Evolutionary conservation across 495 filamentous ascomycete species (phyloP), one percentile per base, ranked within the genome.

Genomic region (Hypomontagnella monticulosa): DNA sequence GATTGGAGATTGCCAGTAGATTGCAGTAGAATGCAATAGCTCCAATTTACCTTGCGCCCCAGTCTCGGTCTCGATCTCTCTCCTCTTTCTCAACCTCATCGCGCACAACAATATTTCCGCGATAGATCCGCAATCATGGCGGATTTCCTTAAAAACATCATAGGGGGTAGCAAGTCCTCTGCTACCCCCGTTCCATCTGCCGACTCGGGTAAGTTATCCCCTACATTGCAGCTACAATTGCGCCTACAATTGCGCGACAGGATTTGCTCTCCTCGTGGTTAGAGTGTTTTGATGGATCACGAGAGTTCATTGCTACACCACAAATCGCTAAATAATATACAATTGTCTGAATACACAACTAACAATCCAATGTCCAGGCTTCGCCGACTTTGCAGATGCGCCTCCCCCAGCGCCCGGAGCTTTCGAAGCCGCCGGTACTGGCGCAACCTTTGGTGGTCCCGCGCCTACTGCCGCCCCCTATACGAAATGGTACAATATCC

Each of bases 401-500:
- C 84, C 89, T 61, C 82, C 86, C 19, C 86, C 90, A 49, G 81
- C 83, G 8, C 88, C 88, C 57, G 79, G 66, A 56, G 72, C 67
- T 42, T 78, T 70, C 64, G 66, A 62, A 30, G 51, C 66, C 3
- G 61, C 44, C 23, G 58, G 73, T 57, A 58, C 71, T 11, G 70
- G 73, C 36, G 68, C 75, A 41, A 60, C 72, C 32, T 53, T 75
- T 16, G 73, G 77, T 44, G 81, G 79, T 46, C 78, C 81, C 64
- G 79, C 81, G 33, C 77, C 84, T 50, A 83, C 81, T 51, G 69
- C 75, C 33, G 75, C 74, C 20, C 87, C 91, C 10, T 96, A 90
- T 75, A 97, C 95, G 41, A 92, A 91, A 80, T 98, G 95, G 95
- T 99, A 98, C 79, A 91, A 92, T 34, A 81, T 99, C 27, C 95